These are phyloP conservation scores for Pythium phragmiticola DNA, from an alignment of 352 stramenopile species.

Conservation along the genomic window DNA sequence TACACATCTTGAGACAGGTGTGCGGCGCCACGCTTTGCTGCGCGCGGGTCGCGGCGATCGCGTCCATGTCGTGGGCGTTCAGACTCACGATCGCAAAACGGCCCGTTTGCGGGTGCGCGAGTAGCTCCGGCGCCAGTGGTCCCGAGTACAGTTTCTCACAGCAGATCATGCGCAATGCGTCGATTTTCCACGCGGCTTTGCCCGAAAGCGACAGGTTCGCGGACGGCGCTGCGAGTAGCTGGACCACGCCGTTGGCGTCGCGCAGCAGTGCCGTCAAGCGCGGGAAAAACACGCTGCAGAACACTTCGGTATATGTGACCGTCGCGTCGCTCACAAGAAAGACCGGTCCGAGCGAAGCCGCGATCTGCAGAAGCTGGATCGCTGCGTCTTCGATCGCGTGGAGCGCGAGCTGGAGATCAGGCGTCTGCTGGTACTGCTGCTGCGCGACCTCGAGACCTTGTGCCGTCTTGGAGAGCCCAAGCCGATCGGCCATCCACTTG, in stretches of 20 bases:
- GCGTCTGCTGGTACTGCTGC: constrained; percentile 28
- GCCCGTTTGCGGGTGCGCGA: constrained; percentile 19
- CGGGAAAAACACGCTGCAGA: constrained; percentile 27
- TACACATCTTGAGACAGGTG: constrained; percentile 22
- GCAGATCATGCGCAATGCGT: constrained; percentile 15
- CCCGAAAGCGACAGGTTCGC: constrained; percentile 11
- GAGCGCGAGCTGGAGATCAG: constrained; percentile 20
- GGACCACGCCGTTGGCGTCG: constrained; percentile 11
- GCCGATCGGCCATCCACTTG: constrained; percentile 26
- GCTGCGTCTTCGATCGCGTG: constrained; percentile 21
- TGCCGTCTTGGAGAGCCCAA: constrained; percentile 19
- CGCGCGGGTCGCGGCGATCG: constrained; percentile 13
- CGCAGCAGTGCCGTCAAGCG: constrained; percentile 18
- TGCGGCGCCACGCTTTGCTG: constrained; percentile 19
- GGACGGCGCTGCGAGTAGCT: constrained; percentile 14
- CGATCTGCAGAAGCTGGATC: constrained; percentile 22
- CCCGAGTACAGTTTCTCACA: constrained; percentile 21
- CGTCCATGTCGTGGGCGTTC: constrained; percentile 22
- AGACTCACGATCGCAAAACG: constrained; percentile 20
- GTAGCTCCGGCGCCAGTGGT: constrained; percentile 16
- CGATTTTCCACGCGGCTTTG: constrained; percentile 17
- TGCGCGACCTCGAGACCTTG: constrained; percentile 21
- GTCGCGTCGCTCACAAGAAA: constrained; percentile 26
- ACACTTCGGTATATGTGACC: constrained; percentile 19
- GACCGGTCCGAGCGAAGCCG: constrained; percentile 15